Evolutionary conservation across 2,329 filamentous ascomycete genomes (phyloP), one percentile per base, ranked within the genome.

Genomic region (Xylaria sp.): DNA sequence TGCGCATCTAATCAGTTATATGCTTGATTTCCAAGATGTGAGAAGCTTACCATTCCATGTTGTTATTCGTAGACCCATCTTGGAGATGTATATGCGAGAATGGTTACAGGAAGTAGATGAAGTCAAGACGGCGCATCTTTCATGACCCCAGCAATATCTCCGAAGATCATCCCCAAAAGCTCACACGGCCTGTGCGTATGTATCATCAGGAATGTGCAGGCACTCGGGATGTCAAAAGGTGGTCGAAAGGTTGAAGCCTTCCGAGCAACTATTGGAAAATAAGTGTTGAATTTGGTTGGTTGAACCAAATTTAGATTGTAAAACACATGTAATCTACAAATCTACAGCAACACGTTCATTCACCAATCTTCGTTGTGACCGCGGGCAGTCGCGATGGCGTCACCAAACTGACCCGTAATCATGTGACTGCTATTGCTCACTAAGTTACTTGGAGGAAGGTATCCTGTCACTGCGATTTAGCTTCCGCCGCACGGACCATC

Each of bases 61-160:
- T 3, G 93, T 96, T 74, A 97, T 93, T 69, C 93, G 90, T 71
- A 97, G 83, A 18, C 85, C 86, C 91, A 94, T 94, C 23, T 75
- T 85, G 67, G 20, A 41, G 23, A 23, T 43, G 18, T 57, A n/a
- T 65, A 2, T 13, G 32, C 4, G 46, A 28, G 20, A 57, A 34
- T 57, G 43, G n/a, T 12, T 36, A 15, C 7, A 20, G 18, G 30
- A 10, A 55, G 50, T 13, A 23, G 9, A 39, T 59, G 13, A 55
- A 58, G 20, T 72, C 45, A 56, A 58, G 32, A 45, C 36, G 46
- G 59, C 53, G 56, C 50, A 59, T 68, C 52, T 20, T 45, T 52
- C 53, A 61, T 60, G 56, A 30, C 15, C 56, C 60, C 18, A 32
- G 57, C 59, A 23, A 59, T 52, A 45, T 60, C 62, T 58, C 61